A percentile compares a stretch with the other conserved stretches of the same genome.
Conservation (phyloP, 768 basidiomycete genomes). For the Melanogaster broomeanus region DNA sequence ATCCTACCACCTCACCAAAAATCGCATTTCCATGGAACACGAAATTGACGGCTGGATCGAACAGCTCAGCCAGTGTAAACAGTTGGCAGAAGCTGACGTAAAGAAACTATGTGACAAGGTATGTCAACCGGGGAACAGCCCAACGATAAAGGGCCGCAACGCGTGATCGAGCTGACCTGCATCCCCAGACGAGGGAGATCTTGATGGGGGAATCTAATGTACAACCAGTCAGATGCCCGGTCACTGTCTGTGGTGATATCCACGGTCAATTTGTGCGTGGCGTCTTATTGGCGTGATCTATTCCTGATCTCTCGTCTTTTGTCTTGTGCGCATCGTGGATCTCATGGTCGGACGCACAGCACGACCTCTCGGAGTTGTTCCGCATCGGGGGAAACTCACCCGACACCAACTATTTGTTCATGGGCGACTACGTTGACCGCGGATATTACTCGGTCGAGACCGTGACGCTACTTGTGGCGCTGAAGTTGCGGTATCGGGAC, state of each 20-base stretch:
- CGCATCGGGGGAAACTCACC: constrained; percentile 98
- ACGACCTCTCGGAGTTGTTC: constrained; percentile 98
- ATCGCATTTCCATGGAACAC: constrained; percentile 42
- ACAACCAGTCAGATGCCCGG: constrained; percentile 96
- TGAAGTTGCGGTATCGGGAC: constrained; percentile 97
- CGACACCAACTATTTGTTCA: constrained; percentile 99
- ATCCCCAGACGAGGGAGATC: constrained; percentile 88
- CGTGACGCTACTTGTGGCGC: constrained; percentile 93
- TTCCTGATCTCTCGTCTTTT: constrained; percentile 22
- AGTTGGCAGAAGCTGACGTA: constrained; percentile 91
- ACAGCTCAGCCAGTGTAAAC: constrained; percentile 96
- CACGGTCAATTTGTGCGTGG: constrained; percentile 98
- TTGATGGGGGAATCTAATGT: constrained; percentile 99
- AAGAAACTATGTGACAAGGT: constrained; percentile 99
- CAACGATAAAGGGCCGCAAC: constrained; percentile 9
- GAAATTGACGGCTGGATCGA: constrained; percentile 98
- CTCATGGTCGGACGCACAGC: constrained; percentile 55
- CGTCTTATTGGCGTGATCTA: constrained; percentile 18
- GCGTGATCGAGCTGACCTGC: constrained; percentile 19
- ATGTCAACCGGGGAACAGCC: constrained; percentile 31
- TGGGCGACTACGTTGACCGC: constrained; percentile 99
- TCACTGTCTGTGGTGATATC: constrained; percentile 99
- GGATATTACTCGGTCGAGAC: constrained; percentile 99
- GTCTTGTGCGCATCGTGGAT: too few species aligned
- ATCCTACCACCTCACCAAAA: constrained; percentile 5